Evolutionary conservation across 228 moss, liverwort and hornwort species (phyloP).

Genomic region (Sphagnum magellanicum): DNA sequence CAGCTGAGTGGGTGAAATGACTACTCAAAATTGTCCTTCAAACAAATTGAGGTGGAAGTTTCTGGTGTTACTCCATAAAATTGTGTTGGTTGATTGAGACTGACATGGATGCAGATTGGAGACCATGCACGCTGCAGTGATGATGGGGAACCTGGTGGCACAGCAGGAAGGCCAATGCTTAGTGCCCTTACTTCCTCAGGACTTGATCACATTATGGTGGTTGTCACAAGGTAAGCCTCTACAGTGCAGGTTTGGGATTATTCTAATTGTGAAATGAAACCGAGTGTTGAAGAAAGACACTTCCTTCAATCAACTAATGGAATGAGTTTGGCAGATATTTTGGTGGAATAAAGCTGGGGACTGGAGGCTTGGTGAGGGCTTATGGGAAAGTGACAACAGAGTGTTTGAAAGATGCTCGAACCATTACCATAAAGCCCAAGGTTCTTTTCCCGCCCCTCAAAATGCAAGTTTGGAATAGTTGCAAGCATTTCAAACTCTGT

Average conservation of each 20-base stretch:
- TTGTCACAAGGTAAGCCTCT: conserved; percentile 38
- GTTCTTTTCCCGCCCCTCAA: conserved; percentile 10
- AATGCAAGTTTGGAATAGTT: background rate
- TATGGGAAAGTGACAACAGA: conserved; percentile 52
- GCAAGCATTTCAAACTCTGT: background rate
- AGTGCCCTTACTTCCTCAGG: conserved; percentile 44
- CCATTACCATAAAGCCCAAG: conserved; percentile 36
- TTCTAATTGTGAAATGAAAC: too few relatives aligned
- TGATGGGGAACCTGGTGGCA: conserved; percentile 69
- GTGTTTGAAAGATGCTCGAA: conserved; percentile 41
- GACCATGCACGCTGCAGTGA: conserved; percentile 54
- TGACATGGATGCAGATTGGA: conserved; percentile 29
- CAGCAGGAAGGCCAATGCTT: conserved; percentile 58
- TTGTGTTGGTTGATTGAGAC: background rate
- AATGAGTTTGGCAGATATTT: conserved; percentile 33
- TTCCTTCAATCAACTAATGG: too few relatives aligned
- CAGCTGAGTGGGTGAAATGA: too few relatives aligned
- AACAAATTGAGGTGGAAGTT: too few relatives aligned
- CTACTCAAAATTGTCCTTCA: too few relatives aligned
- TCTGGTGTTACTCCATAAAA: background rate
- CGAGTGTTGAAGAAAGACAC: too few relatives aligned
- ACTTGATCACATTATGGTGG: conserved; percentile 54
- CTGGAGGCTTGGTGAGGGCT: conserved; percentile 59
- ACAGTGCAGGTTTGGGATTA: too few relatives aligned
- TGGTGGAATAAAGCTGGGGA: conserved; percentile 61